phyloP scores from a whole-genome alignment of 352 stramenopile genomes.

The Globisporangium middletonii region DNA sequence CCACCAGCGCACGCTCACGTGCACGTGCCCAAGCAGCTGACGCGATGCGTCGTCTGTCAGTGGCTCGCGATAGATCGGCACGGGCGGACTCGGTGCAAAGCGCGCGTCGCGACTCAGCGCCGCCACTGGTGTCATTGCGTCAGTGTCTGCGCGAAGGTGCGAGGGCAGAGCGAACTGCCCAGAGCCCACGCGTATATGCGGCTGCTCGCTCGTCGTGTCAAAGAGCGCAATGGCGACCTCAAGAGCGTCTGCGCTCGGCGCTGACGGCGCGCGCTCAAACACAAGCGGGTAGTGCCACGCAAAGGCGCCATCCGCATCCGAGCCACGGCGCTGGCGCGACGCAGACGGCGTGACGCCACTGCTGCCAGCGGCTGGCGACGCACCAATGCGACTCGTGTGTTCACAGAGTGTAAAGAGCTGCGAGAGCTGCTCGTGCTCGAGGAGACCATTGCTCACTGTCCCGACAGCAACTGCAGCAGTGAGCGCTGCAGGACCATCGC shows the following conservation, averaged over 20 bases:
- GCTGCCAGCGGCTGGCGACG: not conserved
- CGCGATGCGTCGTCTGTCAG: not conserved
- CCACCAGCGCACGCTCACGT: conserved; percentile 41
- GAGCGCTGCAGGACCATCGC: not conserved
- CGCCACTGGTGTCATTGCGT: not conserved
- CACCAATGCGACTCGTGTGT: not conserved
- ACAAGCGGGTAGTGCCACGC: conserved; percentile 29
- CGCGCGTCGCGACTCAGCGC: not conserved
- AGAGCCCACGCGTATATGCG: conserved; percentile 14
- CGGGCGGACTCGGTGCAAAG: conserved; percentile 1
- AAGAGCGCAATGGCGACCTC: conserved; percentile 23
- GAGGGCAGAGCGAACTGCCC: conserved; percentile 16
- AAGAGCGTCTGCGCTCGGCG: not conserved
- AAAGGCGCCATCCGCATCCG: conserved; percentile 8
- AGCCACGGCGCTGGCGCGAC: not conserved
- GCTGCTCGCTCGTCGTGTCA: conserved; percentile 14
- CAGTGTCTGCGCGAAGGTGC: not conserved
- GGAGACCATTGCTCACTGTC: not conserved
- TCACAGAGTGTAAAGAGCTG: conserved; percentile 5
- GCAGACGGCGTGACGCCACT: not conserved
- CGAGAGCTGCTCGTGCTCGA: not conserved
- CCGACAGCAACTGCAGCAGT: not conserved
- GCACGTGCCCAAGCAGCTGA: conserved; percentile 19
- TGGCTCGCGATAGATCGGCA: conserved; percentile 6
- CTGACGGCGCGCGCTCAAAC: conserved; percentile 4